Evolutionary conservation across 768 basidiomycete species (phyloP).

Genomic region (Coprinopsis marcescibilis): DNA sequence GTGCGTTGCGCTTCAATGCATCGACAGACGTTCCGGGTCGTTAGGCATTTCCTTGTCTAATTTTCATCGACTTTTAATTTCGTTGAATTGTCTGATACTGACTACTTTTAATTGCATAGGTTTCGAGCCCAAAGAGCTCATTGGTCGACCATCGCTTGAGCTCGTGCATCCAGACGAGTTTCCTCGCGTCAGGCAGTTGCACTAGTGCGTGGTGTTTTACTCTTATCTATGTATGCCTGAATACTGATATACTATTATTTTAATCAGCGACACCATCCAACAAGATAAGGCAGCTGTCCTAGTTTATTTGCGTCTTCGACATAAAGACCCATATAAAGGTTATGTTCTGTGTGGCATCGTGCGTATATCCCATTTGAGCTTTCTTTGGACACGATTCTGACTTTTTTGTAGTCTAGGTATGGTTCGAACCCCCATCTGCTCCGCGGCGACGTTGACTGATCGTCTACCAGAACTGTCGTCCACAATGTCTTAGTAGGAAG

Average conservation of each 20-base stretch:
- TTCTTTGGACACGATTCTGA: background rate
- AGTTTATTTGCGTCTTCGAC: slow-evolving; percentile 71
- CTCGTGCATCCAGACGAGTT: slow-evolving; percentile 82
- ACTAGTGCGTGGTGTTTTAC: slow-evolving; percentile 54
- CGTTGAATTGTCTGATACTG: background rate
- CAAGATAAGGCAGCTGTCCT: slow-evolving; percentile 78
- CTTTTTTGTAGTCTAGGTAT: slow-evolving; percentile 22
- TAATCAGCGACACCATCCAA: slow-evolving; percentile 60
- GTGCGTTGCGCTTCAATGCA: no score
- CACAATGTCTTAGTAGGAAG: slow-evolving; percentile 73
- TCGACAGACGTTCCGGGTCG: no score
- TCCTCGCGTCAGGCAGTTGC: slow-evolving; percentile 55
- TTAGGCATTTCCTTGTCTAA: background rate
- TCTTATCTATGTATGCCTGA: slow-evolving; percentile 22
- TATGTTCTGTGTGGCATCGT: slow-evolving; percentile 74
- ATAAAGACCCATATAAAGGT: slow-evolving; percentile 74
- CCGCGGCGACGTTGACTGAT: slow-evolving; percentile 4
- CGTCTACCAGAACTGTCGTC: slow-evolving; percentile 50
- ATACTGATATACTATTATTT: slow-evolving; percentile 17
- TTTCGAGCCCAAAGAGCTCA: slow-evolving; percentile 67
- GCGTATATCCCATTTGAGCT: slow-evolving; percentile 26
- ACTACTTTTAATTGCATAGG: slow-evolving; percentile 34
- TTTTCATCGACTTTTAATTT: background rate
- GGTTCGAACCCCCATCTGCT: slow-evolving; percentile 7
- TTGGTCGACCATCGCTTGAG: slow-evolving; percentile 62